Evolutionary conservation across 2,329 filamentous ascomycete genomes (phyloP).

Genomic region (Xylaria sp.): DNA sequence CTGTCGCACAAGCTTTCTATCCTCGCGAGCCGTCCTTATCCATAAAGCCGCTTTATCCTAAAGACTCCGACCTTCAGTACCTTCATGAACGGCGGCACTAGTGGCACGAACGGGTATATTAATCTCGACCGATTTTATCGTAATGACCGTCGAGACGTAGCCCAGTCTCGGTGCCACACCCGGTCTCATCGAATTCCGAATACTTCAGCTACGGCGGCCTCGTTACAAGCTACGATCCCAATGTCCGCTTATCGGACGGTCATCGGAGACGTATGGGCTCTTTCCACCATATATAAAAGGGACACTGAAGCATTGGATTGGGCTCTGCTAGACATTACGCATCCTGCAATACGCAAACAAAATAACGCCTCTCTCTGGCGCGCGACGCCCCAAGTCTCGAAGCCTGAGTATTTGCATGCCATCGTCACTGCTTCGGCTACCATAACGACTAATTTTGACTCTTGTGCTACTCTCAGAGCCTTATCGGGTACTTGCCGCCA

Average conservation of each 20-base stretch:
- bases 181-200: not conserved
- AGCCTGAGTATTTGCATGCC: not conserved
- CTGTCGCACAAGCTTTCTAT: not conserved
- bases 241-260: not conserved
- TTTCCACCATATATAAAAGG: not conserved
- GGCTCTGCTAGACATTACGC: not conserved
- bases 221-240: too few relatives aligned
- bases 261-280: not conserved
- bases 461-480: not conserved
- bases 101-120: not conserved
- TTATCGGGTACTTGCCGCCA: not conserved
- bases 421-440: not conserved
- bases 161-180: too few relatives aligned
- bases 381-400: too few relatives aligned
- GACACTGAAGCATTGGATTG: not conserved
- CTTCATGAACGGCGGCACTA: not conserved
- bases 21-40: not conserved
- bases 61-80: not conserved
- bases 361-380: not conserved
- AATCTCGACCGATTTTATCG: not conserved
- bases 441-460: not conserved
- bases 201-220: too few relatives aligned
- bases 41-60: not conserved
- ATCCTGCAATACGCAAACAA: not conserved
- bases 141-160: not conserved